phyloP scores from a whole-genome alignment of 75 land plant species.

The Isoetes taiwanensis region DNA sequence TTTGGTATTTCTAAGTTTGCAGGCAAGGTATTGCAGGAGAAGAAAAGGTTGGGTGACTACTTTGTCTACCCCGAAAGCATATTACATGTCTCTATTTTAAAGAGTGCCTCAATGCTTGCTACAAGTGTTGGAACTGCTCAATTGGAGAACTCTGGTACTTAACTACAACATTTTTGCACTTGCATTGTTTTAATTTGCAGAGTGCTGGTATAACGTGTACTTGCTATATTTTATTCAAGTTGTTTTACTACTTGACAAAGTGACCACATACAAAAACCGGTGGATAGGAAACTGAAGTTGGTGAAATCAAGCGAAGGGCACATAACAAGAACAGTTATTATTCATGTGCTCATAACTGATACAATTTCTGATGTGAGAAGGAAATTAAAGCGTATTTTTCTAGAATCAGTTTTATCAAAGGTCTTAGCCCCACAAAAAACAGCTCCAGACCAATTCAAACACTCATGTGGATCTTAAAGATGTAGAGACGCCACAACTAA shows the following conservation, averaged over 20 bases:
- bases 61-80: constrained; percentile 34
- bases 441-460: too few species aligned
- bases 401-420: too few species aligned
- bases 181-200: too few species aligned
- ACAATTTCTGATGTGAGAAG: constrained; percentile 30
- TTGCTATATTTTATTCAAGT: too few species aligned
- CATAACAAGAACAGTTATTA: constrained; percentile 23
- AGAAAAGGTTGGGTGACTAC: constrained; percentile 28
- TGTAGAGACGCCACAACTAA: too few species aligned
- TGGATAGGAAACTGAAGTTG: constrained; percentile 32
- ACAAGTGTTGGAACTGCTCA: too few species aligned
- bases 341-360: constrained; percentile 37
- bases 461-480: too few species aligned
- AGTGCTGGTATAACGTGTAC: too few species aligned
- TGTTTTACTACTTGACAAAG: constrained; percentile 3
- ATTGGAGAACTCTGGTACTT: too few species aligned
- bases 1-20: too few species aligned
- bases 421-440: too few species aligned
- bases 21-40: constrained; percentile 37
- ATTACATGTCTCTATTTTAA: constrained; percentile 21
- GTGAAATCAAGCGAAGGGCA: constrained; percentile 22
- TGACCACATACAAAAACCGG: constrained; percentile 15
- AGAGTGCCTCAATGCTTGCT: constrained; percentile 17
- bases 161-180: too few species aligned
- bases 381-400: constrained; percentile 32